Evolutionary conservation across 2,329 filamentous ascomycete species (phyloP).

Genomic region (Bipolaris sorokiniana): DNA sequence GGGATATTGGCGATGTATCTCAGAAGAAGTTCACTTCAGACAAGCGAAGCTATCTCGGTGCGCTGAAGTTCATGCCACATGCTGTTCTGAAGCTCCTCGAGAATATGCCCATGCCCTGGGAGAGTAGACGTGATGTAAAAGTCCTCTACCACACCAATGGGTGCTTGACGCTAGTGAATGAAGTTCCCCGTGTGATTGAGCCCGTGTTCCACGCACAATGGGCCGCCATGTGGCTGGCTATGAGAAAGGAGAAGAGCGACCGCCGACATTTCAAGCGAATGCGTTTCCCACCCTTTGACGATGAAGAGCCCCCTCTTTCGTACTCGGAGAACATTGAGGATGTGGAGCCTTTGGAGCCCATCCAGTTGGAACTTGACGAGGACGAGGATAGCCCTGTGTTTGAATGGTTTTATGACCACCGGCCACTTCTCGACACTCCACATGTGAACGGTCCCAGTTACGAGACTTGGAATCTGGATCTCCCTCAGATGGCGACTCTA

Average conservation of each 20-base stretch:
- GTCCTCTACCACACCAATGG: conserved; percentile 98
- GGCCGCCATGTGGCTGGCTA: conserved; percentile 99
- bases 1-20: conserved; percentile 97
- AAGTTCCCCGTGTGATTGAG: conserved; percentile 94
- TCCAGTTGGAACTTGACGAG: conserved; percentile 97
- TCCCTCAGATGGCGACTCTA: conserved; percentile 95
- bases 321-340: conserved; percentile 99
- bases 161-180: conserved; percentile 94
- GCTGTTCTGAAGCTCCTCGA: conserved; percentile 95
- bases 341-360: conserved; percentile 94
- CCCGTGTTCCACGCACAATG: conserved; percentile 98
- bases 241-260: conserved; percentile 98
- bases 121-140: conserved; percentile 93
- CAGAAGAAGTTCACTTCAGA: conserved; percentile 99
- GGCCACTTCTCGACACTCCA: conserved; percentile 85
- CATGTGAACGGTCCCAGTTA: conserved; percentile 98
- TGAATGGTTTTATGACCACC: conserved; percentile 98
- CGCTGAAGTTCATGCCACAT: conserved; percentile 98
- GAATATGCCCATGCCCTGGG: conserved; percentile 99
- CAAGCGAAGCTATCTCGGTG: conserved; percentile 96
- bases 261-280: conserved; percentile 96
- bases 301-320: conserved; percentile 94
- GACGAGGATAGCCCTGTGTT: conserved; percentile 88
- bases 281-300: conserved; percentile 98
- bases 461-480: conserved; percentile 88